phyloP scores from a whole-genome alignment of 179 eudicot species.

The Pouteria campechiana region DNA sequence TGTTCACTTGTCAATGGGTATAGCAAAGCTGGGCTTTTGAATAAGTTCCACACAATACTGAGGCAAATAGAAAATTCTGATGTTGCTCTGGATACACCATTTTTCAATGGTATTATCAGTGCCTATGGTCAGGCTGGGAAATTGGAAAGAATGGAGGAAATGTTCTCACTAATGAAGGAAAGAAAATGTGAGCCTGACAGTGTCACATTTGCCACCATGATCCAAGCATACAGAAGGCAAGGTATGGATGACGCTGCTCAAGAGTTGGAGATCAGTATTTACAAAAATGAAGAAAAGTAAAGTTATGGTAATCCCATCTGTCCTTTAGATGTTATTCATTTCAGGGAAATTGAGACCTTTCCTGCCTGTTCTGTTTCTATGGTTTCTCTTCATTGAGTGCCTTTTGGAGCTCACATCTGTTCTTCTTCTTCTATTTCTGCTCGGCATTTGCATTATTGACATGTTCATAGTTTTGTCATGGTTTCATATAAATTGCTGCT shows the following conservation, averaged over 20 bases:
- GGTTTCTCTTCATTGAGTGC: no score
- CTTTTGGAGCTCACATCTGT: no score
- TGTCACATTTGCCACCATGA: conserved; percentile 74
- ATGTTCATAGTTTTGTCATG: no score
- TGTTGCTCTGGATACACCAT: conserved; percentile 70
- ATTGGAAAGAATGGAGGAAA: conserved; percentile 38
- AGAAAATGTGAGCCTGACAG: conserved; percentile 48
- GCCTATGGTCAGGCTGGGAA: conserved; percentile 77
- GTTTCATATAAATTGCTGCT: no score
- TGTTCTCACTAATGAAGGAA: conserved; percentile 57
- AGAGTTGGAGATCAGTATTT: conserved; percentile 38
- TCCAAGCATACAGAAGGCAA: conserved; percentile 49
- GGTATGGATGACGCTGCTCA: conserved; percentile 63
- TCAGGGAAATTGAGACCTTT: no score
- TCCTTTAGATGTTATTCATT: no score
- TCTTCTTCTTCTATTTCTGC: no score
- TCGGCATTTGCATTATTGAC: no score
- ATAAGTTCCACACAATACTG: conserved; percentile 62
- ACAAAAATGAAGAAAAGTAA: no score
- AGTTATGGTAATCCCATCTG: no score
- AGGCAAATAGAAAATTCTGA: conserved; percentile 76
- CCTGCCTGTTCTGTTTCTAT: no score
- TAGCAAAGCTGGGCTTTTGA: conserved; percentile 54
- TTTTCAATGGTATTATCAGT: conserved; percentile 61
- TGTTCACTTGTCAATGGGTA: conserved; percentile 66